These are phyloP conservation scores for Colletotrichum godetiae DNA, from an alignment of 2,329 filamentous ascomycete genomes.

Conservation along the genomic window DNA sequence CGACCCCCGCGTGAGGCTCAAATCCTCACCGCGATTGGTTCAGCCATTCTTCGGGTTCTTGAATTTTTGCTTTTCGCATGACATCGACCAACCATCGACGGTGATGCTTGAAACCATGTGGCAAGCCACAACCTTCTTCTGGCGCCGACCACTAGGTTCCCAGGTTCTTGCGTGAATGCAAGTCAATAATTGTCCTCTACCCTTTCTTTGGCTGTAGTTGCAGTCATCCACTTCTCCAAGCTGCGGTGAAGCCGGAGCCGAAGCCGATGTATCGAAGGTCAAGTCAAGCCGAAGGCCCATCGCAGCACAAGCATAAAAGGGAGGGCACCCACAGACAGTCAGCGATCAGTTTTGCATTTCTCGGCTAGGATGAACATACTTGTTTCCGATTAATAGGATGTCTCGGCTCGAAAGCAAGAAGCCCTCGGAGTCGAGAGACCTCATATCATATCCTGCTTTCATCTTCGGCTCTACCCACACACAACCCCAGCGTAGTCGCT, in stretches of 20 bases:
- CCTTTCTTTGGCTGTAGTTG: too few relatives aligned
- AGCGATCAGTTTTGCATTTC: background rate
- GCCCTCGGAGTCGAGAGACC: background rate
- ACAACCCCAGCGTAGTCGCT: too few relatives aligned
- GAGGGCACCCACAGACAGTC: background rate
- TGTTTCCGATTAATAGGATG: background rate
- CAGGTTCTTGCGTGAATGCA: too few relatives aligned
- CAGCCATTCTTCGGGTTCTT: background rate
- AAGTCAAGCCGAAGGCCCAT: background rate
- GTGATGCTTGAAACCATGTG: background rate
- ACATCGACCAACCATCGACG: too few relatives aligned
- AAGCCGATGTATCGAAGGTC: conserved; percentile 4
- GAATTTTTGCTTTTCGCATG: background rate
- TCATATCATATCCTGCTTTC: background rate
- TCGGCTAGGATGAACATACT: background rate
- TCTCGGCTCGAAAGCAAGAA: background rate
- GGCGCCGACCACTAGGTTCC: too few relatives aligned
- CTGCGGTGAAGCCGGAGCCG: background rate
- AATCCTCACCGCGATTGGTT: conserved; percentile 25
- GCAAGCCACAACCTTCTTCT: background rate
- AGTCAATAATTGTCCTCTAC: too few relatives aligned
- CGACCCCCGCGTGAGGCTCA: conserved; percentile 42
- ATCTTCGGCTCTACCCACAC: background rate
- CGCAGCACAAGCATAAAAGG: background rate
- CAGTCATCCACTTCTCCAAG: background rate